Conservation (phyloP, 23 red algal genomes). For the Gracilaria gracilis region DNA sequence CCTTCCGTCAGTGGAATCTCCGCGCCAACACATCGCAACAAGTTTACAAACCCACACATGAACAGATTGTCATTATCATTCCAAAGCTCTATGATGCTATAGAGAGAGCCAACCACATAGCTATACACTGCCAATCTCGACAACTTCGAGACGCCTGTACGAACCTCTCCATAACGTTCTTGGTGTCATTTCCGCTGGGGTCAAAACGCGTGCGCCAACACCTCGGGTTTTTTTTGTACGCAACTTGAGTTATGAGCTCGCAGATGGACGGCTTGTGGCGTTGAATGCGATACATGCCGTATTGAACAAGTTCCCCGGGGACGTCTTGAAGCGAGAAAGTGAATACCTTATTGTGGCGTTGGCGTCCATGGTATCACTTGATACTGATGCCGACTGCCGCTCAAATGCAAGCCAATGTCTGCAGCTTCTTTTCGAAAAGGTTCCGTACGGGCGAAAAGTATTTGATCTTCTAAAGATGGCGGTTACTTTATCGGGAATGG, state of each 20-base stretch:
- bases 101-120: constrained; percentile 60
- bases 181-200: constrained; percentile 69
- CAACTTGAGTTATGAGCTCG: constrained; percentile 78
- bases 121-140: constrained; percentile 60
- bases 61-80: constrained; percentile 5
- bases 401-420: constrained; percentile 49
- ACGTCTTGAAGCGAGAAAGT: constrained; percentile 23
- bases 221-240: constrained; percentile 81
- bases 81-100: constrained; percentile 73
- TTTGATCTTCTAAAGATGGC: constrained; percentile 49
- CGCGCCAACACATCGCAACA: not conserved
- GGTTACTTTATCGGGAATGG: constrained; percentile 35
- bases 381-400: constrained; percentile 51
- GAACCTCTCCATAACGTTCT: constrained; percentile 50
- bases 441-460: constrained; percentile 50
- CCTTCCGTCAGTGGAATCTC: not conserved
- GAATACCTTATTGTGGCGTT: constrained; percentile 75
- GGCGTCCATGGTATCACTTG: constrained; percentile 37
- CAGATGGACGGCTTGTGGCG: constrained; percentile 61
- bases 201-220: constrained; percentile 63
- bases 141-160: constrained; percentile 33
- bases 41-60: not conserved
- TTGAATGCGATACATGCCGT: constrained; percentile 54
- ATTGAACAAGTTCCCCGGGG: constrained; percentile 43
- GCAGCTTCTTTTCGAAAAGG: constrained; percentile 47